Evolutionary conservation across 805 yeast species (phyloP).

Genomic region (Komagataella ulmi): DNA sequence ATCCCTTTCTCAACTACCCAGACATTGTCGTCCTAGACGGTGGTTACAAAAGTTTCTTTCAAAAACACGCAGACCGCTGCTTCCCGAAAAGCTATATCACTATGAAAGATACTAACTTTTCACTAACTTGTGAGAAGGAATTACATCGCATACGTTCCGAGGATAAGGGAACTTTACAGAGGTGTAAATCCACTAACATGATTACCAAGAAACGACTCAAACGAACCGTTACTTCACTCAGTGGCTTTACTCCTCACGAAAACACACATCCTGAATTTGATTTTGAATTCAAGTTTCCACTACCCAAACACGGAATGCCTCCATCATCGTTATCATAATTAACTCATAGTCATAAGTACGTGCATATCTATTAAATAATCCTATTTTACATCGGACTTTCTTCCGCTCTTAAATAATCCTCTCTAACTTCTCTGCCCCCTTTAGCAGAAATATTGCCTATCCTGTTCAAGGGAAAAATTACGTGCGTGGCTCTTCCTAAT

Average conservation of each 20-base stretch:
- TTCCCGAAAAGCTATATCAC: conserved; percentile 70
- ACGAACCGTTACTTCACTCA: background rate
- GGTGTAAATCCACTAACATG: conserved; percentile 2
- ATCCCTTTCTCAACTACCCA: conserved; percentile 78
- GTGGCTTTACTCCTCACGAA: background rate
- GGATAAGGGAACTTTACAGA: conserved; percentile 8
- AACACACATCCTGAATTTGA: background rate
- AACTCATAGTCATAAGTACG: background rate
- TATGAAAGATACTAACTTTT: conserved; percentile 57
- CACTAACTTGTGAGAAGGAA: conserved; percentile 29
- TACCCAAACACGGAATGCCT: background rate
- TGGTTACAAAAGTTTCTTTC: conserved; percentile 76
- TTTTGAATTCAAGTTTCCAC: conserved; percentile 3
- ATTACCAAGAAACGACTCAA: background rate
- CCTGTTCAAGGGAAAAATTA: conserved; percentile 60
- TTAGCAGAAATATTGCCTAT: conserved; percentile 29
- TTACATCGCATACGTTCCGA: conserved; percentile 24
- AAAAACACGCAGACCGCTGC: conserved; percentile 43
- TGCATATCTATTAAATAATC: background rate
- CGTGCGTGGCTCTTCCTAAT: conserved; percentile 55
- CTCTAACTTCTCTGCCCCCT: conserved; percentile 42
- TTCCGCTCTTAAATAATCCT: conserved; percentile 8
- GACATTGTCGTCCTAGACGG: conserved; percentile 84
- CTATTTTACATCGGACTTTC: background rate
- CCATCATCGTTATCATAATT: background rate